Conservation (phyloP, 2,329 filamentous ascomycete species). For the Colletotrichum scovillei region DNA sequence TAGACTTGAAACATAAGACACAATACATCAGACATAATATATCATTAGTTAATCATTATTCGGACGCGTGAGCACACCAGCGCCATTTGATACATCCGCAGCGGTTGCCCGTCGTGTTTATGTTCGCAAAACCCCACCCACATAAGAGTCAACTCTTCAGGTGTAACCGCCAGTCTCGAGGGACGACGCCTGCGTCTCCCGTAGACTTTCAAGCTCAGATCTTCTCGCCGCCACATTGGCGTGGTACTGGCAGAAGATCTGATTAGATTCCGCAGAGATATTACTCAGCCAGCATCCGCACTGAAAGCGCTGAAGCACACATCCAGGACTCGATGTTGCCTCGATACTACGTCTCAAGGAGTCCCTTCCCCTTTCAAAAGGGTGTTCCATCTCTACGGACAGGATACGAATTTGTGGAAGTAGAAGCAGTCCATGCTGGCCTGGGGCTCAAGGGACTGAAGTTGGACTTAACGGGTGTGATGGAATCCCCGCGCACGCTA, state of each 20-base stretch:
- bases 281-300: background rate
- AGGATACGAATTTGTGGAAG: background rate
- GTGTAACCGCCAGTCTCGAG: background rate
- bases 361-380: background rate
- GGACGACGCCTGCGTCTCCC: background rate
- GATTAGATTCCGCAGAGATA: background rate
- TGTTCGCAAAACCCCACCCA: too few species aligned
- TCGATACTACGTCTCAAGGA: background rate
- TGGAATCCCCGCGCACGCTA: slow-evolving; percentile 22
- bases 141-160: too few species aligned
- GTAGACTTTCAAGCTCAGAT: background rate
- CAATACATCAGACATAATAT: background rate
- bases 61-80: too few species aligned
- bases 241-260: background rate
- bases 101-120: background rate
- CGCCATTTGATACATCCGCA: background rate
- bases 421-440: background rate
- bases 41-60: background rate
- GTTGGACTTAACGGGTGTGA: slow-evolving; percentile 4
- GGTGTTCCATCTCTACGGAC: background rate
- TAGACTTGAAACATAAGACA: background rate
- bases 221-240: background rate
- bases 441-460: background rate
- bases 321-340: background rate
- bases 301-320: background rate